phyloP scores from a whole-genome alignment of 78 protist genomes.

The Dictyostelium firmibasis region DNA sequence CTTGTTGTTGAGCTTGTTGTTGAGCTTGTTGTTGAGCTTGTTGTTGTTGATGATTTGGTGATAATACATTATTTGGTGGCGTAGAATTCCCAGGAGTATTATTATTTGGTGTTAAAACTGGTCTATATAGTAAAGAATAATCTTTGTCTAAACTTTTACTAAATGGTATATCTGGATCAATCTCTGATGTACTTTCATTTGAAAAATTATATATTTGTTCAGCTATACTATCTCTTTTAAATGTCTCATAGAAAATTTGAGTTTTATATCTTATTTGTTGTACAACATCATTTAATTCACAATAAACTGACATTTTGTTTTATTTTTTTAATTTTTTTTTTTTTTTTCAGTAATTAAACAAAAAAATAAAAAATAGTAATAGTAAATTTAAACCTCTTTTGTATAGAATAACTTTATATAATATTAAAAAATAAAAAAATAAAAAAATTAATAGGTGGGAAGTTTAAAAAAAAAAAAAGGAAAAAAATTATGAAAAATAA shows the following conservation, averaged over 20 bases:
- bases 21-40: neutral
- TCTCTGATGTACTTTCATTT: constrained; percentile 18
- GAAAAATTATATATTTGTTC: constrained; percentile 74
- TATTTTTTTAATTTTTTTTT: neutral
- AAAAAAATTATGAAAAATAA: neutral
- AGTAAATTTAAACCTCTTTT: neutral
- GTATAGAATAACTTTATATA: neutral
- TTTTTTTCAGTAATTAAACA: neutral
- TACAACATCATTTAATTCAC: constrained; percentile 55
- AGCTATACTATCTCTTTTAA: constrained; percentile 73
- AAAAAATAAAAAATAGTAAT: neutral
- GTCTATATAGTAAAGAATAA: constrained; percentile 46
- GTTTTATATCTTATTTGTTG: constrained; percentile 70
- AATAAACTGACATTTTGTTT: constrained; percentile 63
- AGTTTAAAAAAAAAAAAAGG: neutral
- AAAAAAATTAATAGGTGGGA: neutral
- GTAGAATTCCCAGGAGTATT: neutral
- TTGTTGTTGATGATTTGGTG: constrained; percentile 1
- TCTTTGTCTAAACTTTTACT: constrained; percentile 74
- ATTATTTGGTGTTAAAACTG: neutral
- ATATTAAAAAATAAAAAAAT: neutral
- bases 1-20: constrained; percentile 14
- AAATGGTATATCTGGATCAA: constrained; percentile 53
- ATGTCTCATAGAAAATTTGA: constrained; percentile 66
- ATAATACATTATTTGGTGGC: neutral